These are phyloP conservation scores for Polygonum maritimum DNA, from an alignment of 148 eudicot species.

Conservation along the genomic window DNA sequence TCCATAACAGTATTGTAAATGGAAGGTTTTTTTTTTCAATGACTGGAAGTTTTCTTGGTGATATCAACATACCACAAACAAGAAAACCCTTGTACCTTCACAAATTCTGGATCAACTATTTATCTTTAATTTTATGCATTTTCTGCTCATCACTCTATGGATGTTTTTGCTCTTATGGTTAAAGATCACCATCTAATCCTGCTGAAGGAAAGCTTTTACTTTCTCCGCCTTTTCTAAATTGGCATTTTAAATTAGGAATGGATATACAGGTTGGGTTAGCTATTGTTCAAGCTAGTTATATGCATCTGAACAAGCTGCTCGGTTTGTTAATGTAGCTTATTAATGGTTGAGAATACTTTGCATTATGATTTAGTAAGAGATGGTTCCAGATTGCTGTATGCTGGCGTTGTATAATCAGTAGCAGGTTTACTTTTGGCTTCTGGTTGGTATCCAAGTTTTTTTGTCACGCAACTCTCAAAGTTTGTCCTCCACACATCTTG, in stretches of 20 bases:
- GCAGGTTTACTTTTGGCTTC: background rate
- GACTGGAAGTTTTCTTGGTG: background rate
- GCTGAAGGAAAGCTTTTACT: background rate
- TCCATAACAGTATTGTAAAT: background rate
- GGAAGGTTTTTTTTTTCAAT: background rate
- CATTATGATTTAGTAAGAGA: background rate
- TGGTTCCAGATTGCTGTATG: background rate
- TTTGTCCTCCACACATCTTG: background rate
- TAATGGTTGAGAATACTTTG: background rate
- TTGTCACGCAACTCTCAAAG: background rate
- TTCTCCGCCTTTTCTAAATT: background rate
- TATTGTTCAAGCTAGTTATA: background rate
- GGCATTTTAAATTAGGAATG: background rate
- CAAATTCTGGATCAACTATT: background rate
- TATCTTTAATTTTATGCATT: background rate
- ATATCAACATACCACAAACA: background rate
- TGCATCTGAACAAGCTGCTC: background rate
- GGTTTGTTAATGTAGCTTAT: background rate
- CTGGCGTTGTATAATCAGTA: background rate
- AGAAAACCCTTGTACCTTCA: background rate
- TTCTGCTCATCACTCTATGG: background rate
- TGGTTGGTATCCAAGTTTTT: background rate
- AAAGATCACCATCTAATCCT: background rate
- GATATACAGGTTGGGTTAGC: background rate
- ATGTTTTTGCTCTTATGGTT: background rate